Evolutionary conservation across 192 early-diverging fungal species (phyloP).

Genomic region (Spizellomyces punctatus): DNA sequence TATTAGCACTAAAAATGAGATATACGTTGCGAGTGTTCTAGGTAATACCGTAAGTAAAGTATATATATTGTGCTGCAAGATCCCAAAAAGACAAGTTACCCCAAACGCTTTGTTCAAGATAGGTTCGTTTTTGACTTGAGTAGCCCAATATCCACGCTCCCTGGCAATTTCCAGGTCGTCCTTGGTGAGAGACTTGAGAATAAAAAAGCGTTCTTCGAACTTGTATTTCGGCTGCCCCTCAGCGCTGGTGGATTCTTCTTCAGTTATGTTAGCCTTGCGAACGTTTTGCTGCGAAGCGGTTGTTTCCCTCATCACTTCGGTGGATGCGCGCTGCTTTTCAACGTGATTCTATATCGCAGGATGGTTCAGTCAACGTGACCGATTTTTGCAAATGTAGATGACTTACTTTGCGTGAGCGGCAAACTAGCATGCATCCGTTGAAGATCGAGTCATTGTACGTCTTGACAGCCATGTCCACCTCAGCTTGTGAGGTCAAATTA

Average conservation of each 20-base stretch:
- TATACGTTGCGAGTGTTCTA: conserved; percentile 33
- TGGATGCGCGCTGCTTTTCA: too few species aligned
- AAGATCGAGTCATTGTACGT: conserved; percentile 19
- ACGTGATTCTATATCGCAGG: too few species aligned
- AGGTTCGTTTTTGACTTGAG: conserved; percentile 35
- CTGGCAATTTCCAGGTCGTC: conserved; percentile 30
- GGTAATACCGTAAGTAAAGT: neutral
- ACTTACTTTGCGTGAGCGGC: conserved; percentile 18
- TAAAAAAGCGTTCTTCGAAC: conserved; percentile 29
- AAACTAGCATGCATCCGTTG: conserved; percentile 24
- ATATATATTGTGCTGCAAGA: too few species aligned
- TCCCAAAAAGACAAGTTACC: conserved; percentile 1
- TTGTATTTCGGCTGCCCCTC: neutral
- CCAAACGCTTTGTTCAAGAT: conserved; percentile 30
- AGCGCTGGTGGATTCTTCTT: too few species aligned
- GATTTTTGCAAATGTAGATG: too few species aligned
- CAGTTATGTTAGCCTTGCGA: too few species aligned
- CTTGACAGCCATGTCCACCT: conserved; percentile 18
- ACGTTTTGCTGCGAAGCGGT: too few species aligned
- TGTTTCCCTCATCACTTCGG: too few species aligned
- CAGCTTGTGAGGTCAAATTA: conserved; percentile 16
- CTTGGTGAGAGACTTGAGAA: conserved; percentile 30
- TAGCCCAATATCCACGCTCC: conserved; percentile 19
- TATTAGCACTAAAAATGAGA: conserved; percentile 38
- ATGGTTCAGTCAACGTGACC: too few species aligned